Base-by-base conservation (phyloP, 495 filamentous ascomycete genomes). In the Penicillium roqueforti region DNA sequence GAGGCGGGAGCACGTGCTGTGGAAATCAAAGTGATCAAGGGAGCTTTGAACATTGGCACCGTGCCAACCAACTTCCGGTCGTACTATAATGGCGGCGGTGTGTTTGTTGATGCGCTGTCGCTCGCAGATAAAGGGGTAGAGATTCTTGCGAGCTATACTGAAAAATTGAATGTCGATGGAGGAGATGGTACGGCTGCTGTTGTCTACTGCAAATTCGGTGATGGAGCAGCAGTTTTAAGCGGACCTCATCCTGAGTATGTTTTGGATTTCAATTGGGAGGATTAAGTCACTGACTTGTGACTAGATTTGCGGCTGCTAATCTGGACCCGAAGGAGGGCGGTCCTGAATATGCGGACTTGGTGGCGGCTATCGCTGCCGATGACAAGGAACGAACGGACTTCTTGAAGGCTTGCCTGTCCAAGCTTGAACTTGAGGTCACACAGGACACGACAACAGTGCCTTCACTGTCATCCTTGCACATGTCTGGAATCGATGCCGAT, bases 21-120 rank as follows among this genome's bases (percentile, higher is more conserved):
- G 1, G 78, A 80, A 46, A 57, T 98, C 18, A 74, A 74, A 53
- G 85, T 92, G 26, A 74, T 80, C 23, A 87, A 85, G 62, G 76
- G 72, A 10, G 75, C 73, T 1, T 80, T 93, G 50, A 64, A 67
- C n/a, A 62, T 66, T 11, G 75, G 69, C 1, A 67, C 72, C n/a
- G 68, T 88, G 6, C 86, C 83, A 1, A 77, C 83, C 2, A 73
- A 70, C 0, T 91, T 97, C 59, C 75, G 76, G 40, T 85, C 82
- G 10, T 98, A 98, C 64, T 96, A 92, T 67, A 98, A 98, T 68
- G 93, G 93, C 3, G 93, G 93, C 3, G 92, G 95, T 9, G 84
- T 95, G n/a, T 98, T 96, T 76, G 87, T 95, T 9, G 85, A 93
- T 72, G 87, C 88, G 16, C 76, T 78, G 1, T 76, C 78, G 42